Conservation (phyloP, 2,329 filamentous ascomycete genomes). For the Fusarium scirpi region DNA sequence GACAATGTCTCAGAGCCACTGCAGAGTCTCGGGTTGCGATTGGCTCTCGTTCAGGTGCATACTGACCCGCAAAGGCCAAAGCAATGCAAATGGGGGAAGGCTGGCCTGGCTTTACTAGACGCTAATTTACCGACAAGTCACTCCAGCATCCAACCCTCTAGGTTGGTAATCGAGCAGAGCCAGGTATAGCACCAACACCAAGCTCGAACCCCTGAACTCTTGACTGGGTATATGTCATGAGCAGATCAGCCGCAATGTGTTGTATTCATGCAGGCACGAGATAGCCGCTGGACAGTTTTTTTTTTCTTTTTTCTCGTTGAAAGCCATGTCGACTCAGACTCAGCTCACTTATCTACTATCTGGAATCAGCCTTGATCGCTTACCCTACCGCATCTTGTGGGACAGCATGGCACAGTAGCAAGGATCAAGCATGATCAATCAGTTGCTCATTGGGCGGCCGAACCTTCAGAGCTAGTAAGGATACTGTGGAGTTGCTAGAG, state of each 20-base stretch:
- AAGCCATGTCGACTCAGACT: neutral
- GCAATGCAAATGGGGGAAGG: slow-evolving; percentile 34
- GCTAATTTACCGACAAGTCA: slow-evolving; percentile 16
- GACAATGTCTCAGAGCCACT: slow-evolving; percentile 37
- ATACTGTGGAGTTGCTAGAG: slow-evolving; percentile 19
- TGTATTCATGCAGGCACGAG: neutral
- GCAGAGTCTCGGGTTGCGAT: slow-evolving; percentile 25
- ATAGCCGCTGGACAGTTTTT: neutral
- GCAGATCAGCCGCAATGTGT: neutral
- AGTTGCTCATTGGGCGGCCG: slow-evolving; percentile 29
- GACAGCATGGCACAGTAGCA: neutral
- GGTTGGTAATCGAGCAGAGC: slow-evolving; percentile 8
- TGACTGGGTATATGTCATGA: neutral
- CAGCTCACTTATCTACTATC: neutral
- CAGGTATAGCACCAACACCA: slow-evolving; percentile 20
- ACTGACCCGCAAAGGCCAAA: slow-evolving; percentile 21
- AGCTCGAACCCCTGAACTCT: neutral
- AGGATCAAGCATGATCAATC: slow-evolving; percentile 8
- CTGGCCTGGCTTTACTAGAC: neutral
- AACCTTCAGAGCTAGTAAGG: slow-evolving; percentile 12
- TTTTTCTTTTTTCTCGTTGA: neutral
- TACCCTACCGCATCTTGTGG: slow-evolving; percentile 11
- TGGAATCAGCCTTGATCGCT: neutral
- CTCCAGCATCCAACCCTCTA: neutral
- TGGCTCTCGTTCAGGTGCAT: slow-evolving; percentile 24